These are phyloP conservation scores for Phialemonium atrogriseum DNA, from an alignment of 2,329 filamentous ascomycete species.

Conservation along the genomic window DNA sequence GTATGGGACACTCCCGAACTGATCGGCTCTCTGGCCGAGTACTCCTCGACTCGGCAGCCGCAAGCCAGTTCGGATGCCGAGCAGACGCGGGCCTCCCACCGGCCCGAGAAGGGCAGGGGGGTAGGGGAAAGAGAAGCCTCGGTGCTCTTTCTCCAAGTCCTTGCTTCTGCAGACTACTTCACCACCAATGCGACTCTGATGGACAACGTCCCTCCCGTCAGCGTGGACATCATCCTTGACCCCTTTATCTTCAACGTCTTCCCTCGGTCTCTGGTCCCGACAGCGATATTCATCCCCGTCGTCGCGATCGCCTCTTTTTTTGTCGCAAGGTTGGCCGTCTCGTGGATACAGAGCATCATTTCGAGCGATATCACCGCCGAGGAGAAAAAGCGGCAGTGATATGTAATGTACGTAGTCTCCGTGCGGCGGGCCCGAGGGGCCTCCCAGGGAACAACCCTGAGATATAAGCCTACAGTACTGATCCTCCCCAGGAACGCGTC, in stretches of 20 bases:
- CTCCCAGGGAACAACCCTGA: too few relatives aligned
- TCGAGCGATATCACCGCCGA: conserved; percentile 11
- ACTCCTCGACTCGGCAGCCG: conserved; percentile 43
- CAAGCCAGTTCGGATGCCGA: conserved; percentile 10
- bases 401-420: not conserved
- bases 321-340: conserved; percentile 28
- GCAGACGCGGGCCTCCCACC: conserved; percentile 5
- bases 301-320: conserved; percentile 45
- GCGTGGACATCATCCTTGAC: conserved; percentile 78
- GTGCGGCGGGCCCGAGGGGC: too few relatives aligned
- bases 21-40: conserved; percentile 55
- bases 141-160: conserved; percentile 63
- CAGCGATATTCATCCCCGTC: conserved; percentile 56
- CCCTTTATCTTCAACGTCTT: conserved; percentile 74
- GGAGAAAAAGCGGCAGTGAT: conserved; percentile 30
- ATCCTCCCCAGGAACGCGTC: too few relatives aligned
- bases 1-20: conserved; percentile 57
- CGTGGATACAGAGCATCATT: conserved; percentile 20
- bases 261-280: conserved; percentile 68
- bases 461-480: too few relatives aligned
- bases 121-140: conserved; percentile 32
- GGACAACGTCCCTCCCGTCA: conserved; percentile 62
- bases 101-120: too few relatives aligned
- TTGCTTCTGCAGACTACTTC: conserved; percentile 78
- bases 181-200: conserved; percentile 68